Percentiles rank a stretch among this genome's conserved stretches.
phyloP scores from a whole-genome alignment of 768 basidiomycete genomes.

The Saitozyma sp. region DNA sequence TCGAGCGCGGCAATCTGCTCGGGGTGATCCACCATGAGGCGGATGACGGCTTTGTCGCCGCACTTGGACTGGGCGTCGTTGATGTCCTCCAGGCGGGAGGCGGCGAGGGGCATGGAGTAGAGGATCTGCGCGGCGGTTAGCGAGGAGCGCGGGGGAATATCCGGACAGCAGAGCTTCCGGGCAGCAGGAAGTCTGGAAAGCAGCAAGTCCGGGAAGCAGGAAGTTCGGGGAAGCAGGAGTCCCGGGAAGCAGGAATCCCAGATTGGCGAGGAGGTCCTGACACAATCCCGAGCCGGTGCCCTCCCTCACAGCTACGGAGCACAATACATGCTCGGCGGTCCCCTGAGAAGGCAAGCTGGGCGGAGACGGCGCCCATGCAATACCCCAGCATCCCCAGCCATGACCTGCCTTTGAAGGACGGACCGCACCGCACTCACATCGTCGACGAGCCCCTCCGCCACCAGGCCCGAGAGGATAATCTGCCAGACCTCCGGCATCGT shows the following conservation, averaged over 20 bases:
- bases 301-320: too few species aligned
- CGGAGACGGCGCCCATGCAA: too few species aligned
- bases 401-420: too few species aligned
- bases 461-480: slow-evolving; percentile 66
- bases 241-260: too few species aligned
- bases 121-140: slow-evolving; percentile 61
- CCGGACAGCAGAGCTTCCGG: too few species aligned
- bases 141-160: too few species aligned
- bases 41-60: slow-evolving; percentile 62
- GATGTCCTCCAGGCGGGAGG: slow-evolving; percentile 72
- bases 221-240: too few species aligned
- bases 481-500: slow-evolving; percentile 80
- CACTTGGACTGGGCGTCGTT: slow-evolving; percentile 63
- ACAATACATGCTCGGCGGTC: neutral
- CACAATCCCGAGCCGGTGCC: too few species aligned
- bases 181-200: too few species aligned
- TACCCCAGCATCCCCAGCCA: too few species aligned
- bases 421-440: slow-evolving; percentile 62
- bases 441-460: slow-evolving; percentile 70
- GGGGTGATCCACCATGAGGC: slow-evolving; percentile 73
- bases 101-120: slow-evolving; percentile 71
- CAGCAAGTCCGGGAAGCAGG: too few species aligned
- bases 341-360: neutral
- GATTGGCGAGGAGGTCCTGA: too few species aligned
- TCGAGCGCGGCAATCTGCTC: slow-evolving; percentile 69